Percentiles rank a stretch among this genome's conserved stretches.
Conservation (phyloP, 2,329 filamentous ascomycete genomes). For the Peltaster fructicola region DNA sequence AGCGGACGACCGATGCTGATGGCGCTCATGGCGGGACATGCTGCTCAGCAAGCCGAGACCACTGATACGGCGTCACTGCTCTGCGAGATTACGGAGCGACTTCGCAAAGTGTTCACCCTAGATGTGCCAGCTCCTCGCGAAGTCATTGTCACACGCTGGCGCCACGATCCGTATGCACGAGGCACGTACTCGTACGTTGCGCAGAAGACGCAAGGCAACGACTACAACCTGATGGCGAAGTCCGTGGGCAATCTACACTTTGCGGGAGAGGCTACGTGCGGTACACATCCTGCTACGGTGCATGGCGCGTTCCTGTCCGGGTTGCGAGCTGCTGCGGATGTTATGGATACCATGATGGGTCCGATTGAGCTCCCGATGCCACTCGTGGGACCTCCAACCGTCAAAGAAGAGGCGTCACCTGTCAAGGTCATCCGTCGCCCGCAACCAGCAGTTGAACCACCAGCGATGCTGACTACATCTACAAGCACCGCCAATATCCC, state of each 20-base stretch:
- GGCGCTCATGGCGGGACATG: constrained; percentile 88
- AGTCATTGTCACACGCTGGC: constrained; percentile 83
- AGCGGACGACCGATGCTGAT: constrained; percentile 72
- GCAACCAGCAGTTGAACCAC: too few relatives aligned
- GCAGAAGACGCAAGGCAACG: constrained; percentile 60
- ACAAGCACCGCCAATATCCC: too few relatives aligned
- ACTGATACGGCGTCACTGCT: constrained; percentile 60
- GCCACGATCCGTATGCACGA: constrained; percentile 71
- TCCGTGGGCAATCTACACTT: constrained; percentile 80
- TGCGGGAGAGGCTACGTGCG: constrained; percentile 89
- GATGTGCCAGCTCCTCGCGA: constrained; percentile 63
- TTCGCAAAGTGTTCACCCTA: constrained; percentile 53
- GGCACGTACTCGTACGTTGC: constrained; percentile 94
- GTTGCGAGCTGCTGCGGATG: constrained; percentile 70
- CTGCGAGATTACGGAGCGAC: constrained; percentile 59
- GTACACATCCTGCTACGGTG: constrained; percentile 88
- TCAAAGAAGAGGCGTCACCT: constrained; percentile 25
- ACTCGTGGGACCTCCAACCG: constrained; percentile 41
- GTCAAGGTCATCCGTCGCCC: too few relatives aligned
- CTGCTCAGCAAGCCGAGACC: constrained; percentile 72
- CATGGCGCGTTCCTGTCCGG: constrained; percentile 93
- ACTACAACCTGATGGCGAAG: constrained; percentile 83
- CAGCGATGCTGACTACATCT: too few relatives aligned
- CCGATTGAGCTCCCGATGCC: constrained; percentile 62
- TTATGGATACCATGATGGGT: constrained; percentile 64